Evolutionary conservation across 441 rosid species (phyloP), one percentile per base, ranked within the genome.

Genomic region (Macaranga tanarius): DNA sequence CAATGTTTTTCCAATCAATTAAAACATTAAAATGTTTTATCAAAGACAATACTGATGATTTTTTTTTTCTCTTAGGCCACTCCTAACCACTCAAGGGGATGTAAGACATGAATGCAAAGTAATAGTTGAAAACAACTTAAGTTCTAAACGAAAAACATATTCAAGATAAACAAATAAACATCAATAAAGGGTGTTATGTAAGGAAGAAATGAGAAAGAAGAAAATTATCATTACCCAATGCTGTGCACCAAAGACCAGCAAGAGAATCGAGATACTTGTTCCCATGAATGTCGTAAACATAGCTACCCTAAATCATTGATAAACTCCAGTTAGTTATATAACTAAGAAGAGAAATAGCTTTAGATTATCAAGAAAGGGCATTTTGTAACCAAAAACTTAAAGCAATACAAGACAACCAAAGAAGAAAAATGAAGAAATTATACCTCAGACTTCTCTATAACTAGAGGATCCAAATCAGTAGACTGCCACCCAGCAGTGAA

Each of bases 211-310:
- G 4, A 42, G 28, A 22, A 63, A 44, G 20, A 8, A 58, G 54
- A 47, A 44, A 45, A 56, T 26, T 10, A 42, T 25, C 26, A 64
- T 65, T 85, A 94, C 97, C 98, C 77, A 95, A 79, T 62, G 99
- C 93, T 23, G 99, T 95, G 86, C 96, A 95, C 97, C 99, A 95
- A 52, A 95, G 88, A 76, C 98, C 99, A 55, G 99, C 98, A n/a
- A 95, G 96, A 76, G 98, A 15, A 82, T 95, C 99, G 25, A 95
- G 93, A 81, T 92, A 95, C 86, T 88, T 95, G 71, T 76, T 95
- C 73, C 97, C 99, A 47, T 89, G 77, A 67, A 31, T 76, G 70
- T 95, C 99, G 65, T 86, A 95, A 62, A 95, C 96, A 67, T 92
- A 92, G 79, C 91, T 80, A 64, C 99, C 99, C 97, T 95, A 74